Evolutionary conservation across 2,329 filamentous ascomycete genomes (phyloP).

Genomic region (Penicillium sp.): DNA sequence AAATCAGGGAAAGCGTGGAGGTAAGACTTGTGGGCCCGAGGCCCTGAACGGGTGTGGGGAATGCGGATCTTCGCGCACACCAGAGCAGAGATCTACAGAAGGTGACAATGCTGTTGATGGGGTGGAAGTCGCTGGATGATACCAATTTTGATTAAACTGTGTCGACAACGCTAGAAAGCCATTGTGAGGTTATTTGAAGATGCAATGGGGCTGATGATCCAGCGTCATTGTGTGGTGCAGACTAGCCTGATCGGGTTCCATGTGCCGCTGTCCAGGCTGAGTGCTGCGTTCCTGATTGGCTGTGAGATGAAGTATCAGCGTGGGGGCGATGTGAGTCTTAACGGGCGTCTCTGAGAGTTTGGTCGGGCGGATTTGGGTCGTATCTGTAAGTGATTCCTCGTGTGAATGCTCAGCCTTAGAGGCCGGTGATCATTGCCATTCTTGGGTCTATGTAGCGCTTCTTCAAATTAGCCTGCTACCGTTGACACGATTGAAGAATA

Average conservation of each 20-base stretch:
- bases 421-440: background rate
- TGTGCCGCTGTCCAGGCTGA: slow-evolving; percentile 12
- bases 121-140: background rate
- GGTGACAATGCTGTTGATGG: background rate
- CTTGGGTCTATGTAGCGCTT: slow-evolving; percentile 8
- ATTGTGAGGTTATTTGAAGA: background rate
- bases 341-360: background rate
- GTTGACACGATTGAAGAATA: background rate
- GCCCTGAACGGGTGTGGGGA: background rate
- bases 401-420: background rate
- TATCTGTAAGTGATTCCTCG: background rate
- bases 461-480: background rate
- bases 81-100: background rate
- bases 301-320: background rate
- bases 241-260: slow-evolving; percentile 17
- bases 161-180: background rate
- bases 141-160: background rate
- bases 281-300: slow-evolving; percentile 6
- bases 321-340: background rate
- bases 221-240: background rate
- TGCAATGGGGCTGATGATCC: background rate
- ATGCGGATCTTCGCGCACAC: background rate
- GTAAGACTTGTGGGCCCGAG: background rate
- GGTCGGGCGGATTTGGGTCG: background rate
- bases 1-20: background rate